phyloP scores from a whole-genome alignment of 2,329 filamentous ascomycete genomes.

The Xylaria sp. region DNA sequence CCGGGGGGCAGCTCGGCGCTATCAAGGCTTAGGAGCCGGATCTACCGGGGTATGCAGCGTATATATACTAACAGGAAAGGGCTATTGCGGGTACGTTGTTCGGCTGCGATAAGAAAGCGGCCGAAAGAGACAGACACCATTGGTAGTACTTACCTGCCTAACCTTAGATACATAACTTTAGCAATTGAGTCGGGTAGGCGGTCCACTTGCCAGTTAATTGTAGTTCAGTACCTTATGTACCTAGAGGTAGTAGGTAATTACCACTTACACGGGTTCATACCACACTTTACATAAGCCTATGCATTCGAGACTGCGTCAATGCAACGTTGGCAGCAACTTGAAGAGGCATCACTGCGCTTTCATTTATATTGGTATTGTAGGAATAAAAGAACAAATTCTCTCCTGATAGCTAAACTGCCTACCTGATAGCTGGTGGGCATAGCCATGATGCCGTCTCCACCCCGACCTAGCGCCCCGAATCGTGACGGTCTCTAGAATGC shows the following conservation, averaged over 20 bases:
- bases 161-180: not conserved
- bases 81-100: not conserved
- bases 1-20: slow-evolving; percentile 8
- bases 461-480: too few relatives aligned
- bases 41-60: slow-evolving; percentile 19
- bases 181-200: not conserved
- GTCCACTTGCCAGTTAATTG: not conserved
- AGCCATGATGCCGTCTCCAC: slow-evolving; percentile 9
- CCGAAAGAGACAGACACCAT: not conserved
- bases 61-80: not conserved
- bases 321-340: too few relatives aligned
- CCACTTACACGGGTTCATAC: not conserved
- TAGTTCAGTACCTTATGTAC: too few relatives aligned
- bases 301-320: too few relatives aligned
- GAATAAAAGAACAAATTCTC: not conserved
- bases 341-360: too few relatives aligned
- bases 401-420: not conserved
- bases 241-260: too few relatives aligned
- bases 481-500: not conserved
- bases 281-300: too few relatives aligned
- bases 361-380: not conserved
- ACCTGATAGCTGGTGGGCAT: not conserved
- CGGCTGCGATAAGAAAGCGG: slow-evolving; percentile 1
- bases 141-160: not conserved
- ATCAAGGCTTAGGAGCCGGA: slow-evolving; percentile 22